Evolutionary conservation across 164 flowering plant species (phyloP).

Genomic region (Taxillus chinensis): DNA sequence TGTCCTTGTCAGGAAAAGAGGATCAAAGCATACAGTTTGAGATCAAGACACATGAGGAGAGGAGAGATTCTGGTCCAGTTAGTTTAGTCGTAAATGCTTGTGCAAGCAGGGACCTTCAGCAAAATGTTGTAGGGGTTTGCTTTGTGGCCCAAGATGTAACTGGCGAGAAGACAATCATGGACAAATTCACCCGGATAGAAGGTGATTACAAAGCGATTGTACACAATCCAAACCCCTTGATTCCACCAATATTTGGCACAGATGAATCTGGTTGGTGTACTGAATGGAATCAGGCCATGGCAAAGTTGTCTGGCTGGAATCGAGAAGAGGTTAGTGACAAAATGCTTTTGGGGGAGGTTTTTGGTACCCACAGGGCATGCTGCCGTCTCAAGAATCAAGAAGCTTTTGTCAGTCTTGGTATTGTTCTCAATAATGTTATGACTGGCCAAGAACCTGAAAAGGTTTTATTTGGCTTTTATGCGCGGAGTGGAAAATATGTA

Average conservation of each 20-base stretch:
- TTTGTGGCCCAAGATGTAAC: conserved; percentile 94
- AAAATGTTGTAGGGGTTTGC: conserved; percentile 82
- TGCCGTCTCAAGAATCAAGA: conserved; percentile 87
- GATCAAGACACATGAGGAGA: conserved; percentile 57
- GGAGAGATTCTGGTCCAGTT: conserved; percentile 46
- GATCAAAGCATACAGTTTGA: conserved; percentile 78
- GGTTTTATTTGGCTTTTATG: conserved; percentile 64
- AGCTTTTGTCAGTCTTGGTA: conserved; percentile 66
- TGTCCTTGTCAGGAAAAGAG: conserved; percentile 56
- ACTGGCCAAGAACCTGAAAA: conserved; percentile 70
- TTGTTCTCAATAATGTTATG: conserved; percentile 72
- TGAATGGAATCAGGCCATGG: conserved; percentile 95
- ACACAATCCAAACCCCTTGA: conserved; percentile 76
- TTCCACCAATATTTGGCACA: conserved; percentile 90
- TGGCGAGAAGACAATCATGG: conserved; percentile 76
- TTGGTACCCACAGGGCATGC: conserved; percentile 60
- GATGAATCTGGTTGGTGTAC: conserved; percentile 98
- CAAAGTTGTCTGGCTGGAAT: conserved; percentile 60
- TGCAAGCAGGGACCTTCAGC: conserved; percentile 70
- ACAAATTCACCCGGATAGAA: conserved; percentile 91
- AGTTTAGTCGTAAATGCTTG: conserved; percentile 89
- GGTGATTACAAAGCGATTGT: conserved; percentile 92
- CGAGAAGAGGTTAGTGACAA: conserved; percentile 71
- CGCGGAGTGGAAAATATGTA: conserved; percentile 59
- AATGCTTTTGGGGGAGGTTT: conserved; percentile 89